Evolutionary conservation across 202 grass and related monocot genomes (phyloP), one percentile per base, ranked within the genome.

Genomic region (Cymbopogon flexuosus): DNA sequence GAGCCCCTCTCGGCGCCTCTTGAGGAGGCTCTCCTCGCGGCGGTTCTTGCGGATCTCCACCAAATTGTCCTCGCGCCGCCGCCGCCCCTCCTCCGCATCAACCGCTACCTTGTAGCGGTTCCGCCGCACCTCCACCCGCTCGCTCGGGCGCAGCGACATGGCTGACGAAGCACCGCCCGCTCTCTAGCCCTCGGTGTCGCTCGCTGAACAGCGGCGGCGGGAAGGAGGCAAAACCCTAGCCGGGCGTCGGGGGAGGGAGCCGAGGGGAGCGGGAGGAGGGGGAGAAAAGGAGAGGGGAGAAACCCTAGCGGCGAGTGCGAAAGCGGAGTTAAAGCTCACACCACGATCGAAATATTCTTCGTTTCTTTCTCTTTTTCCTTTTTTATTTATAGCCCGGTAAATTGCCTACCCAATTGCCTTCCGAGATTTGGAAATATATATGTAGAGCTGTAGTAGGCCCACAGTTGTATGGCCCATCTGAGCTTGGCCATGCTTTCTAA

Each of bases 41-140:
- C 92, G 89, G 65, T 11, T 90, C 92, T 93, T 94, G 27, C 94
- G 94, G 78, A 97, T 87, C 86, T 98, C 95, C 7, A 98, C 95
- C 95, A 98, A 88, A 84, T 94, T 94, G 80, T 94, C 95, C 82
- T 95, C 90, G 79, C 96, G 88, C 82, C 92, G 86, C 82, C 96
- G 92, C 61, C 92, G 84, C 41, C 96, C 92, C 76, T 98, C 96
- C 65, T 98, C 92, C 52, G 96, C 96, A 41, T 95, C 96, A 33
- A 95, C 96, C 62, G 92, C 88, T 76, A 90, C 90, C 88, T 98
- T 98, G 78, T 95, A 98, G 76, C 90, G 81, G 84, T 83, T 98
- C 84, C 90, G 90, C 73, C 92, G 86, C 71, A 88, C 78, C 77
- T 95, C 92, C 43, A 57, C 88, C 84, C 92, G 86, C 61, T 95